A percentile compares a stretch with the other conserved stretches of the same genome.
These are phyloP conservation scores for Aristolochia californica DNA, from an alignment of 164 flowering plant genomes.

Conservation along the genomic window DNA sequence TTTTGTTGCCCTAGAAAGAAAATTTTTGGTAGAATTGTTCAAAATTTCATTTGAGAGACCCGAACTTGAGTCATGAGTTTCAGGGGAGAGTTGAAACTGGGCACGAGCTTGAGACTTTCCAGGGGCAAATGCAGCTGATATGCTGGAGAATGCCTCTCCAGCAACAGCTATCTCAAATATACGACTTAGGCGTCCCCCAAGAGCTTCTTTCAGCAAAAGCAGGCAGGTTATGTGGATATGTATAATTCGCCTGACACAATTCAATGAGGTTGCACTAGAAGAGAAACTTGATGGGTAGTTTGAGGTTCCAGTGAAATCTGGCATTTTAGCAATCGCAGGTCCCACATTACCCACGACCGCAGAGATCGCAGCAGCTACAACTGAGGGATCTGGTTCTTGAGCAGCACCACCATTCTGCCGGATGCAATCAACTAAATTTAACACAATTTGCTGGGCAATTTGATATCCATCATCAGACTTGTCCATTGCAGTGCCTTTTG, in stretches of 20 bases:
- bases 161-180: slow-evolving; percentile 94
- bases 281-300: slow-evolving; percentile 31
- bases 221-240: slow-evolving; percentile 63
- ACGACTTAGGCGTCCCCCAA: slow-evolving; percentile 91
- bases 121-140: slow-evolving; percentile 52
- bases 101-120: slow-evolving; percentile 60
- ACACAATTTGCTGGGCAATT: slow-evolving; percentile 58
- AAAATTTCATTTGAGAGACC: slow-evolving; percentile 39
- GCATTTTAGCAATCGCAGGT: slow-evolving; percentile 43
- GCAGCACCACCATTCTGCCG: slow-evolving; percentile 91
- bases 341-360: slow-evolving; percentile 80
- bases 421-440: slow-evolving; percentile 59
- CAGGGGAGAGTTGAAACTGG: slow-evolving; percentile 69
- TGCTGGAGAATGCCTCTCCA: slow-evolving; percentile 68
- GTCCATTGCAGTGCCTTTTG: slow-evolving; percentile 39
- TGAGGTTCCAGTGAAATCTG: slow-evolving; percentile 44
- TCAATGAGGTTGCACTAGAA: slow-evolving; percentile 32
- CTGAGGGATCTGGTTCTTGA: slow-evolving; percentile 85
- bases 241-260: slow-evolving; percentile 50
- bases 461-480: slow-evolving; percentile 72
- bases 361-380: slow-evolving; percentile 86
- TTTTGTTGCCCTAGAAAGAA: slow-evolving; percentile 50
- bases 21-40: slow-evolving; percentile 36
- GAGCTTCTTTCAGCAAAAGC: slow-evolving; percentile 79
- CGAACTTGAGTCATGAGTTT: slow-evolving; percentile 49